Conservation (phyloP, 2,329 filamentous ascomycete genomes). For the Aspergillus oerlinghausenensis region DNA sequence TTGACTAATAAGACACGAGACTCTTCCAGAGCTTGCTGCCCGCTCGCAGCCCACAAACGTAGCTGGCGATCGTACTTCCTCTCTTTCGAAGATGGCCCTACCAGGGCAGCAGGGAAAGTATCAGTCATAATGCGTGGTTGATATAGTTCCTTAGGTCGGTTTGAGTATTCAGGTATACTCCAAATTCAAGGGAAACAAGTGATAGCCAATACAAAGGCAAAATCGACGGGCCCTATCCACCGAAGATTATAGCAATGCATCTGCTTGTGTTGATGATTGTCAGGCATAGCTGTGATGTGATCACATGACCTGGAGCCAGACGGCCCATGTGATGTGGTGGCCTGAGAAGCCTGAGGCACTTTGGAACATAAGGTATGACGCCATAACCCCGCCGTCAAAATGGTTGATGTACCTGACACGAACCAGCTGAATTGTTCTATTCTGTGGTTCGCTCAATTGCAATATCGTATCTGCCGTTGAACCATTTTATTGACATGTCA, state of each 20-base stretch:
- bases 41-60: slow-evolving; percentile 87
- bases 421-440: not conserved
- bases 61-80: slow-evolving; percentile 92
- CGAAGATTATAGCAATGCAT: not conserved
- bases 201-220: not conserved
- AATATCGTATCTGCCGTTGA: not conserved
- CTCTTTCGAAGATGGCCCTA: slow-evolving; percentile 57
- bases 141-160: not conserved
- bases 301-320: not conserved
- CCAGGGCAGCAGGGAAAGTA: slow-evolving; percentile 31
- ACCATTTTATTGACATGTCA: slow-evolving; percentile 1
- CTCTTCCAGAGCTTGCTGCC: slow-evolving; percentile 83
- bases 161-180: not conserved
- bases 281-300: not conserved
- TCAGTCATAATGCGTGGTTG: slow-evolving; percentile 29
- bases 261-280: not conserved
- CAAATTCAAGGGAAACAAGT: not conserved
- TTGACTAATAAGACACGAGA: slow-evolving; percentile 90
- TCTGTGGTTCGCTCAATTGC: not conserved
- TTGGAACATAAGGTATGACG: not conserved
- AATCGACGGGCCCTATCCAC: not conserved
- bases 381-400: slow-evolving; percentile 1
- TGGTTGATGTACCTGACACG: not conserved
- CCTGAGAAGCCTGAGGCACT: not conserved
- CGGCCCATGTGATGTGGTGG: not conserved